Percentiles rank a stretch among this genome's conserved stretches.
These are phyloP conservation scores for Erodium moschatum DNA, from an alignment of 441 rosid species.

Conservation along the genomic window DNA sequence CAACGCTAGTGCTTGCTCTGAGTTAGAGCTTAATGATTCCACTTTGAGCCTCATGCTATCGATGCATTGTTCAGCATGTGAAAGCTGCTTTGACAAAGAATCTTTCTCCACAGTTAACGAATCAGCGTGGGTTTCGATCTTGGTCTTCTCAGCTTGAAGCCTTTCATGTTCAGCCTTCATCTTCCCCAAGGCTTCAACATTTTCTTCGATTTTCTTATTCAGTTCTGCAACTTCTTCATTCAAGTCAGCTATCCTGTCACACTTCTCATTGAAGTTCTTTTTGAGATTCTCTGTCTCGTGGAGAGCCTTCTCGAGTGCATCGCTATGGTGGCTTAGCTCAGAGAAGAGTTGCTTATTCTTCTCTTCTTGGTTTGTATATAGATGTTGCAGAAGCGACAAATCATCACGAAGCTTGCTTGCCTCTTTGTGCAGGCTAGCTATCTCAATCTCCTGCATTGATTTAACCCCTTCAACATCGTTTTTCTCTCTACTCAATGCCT, in stretches of 20 bases:
- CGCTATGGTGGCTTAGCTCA: not conserved
- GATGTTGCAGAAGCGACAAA: not conserved
- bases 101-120: not conserved
- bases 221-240: not conserved
- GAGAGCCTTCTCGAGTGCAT: not conserved
- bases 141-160: not conserved
- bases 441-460: not conserved
- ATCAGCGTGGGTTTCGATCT: not conserved
- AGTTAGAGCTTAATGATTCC: not conserved
- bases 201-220: not conserved
- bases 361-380: not conserved
- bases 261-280: not conserved
- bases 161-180: not conserved
- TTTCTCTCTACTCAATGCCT: not conserved
- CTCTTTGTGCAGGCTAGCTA: not conserved
- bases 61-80: not conserved
- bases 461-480: not conserved
- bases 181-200: not conserved
- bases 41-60: not conserved
- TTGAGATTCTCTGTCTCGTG: not conserved
- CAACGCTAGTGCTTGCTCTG: not conserved
- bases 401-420: not conserved
- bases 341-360: not conserved
- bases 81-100: not conserved
- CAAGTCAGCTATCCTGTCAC: not conserved